Base-by-base conservation (phyloP, 176 grass and related monocot genomes). In the Bonia amplexicaulis region DNA sequence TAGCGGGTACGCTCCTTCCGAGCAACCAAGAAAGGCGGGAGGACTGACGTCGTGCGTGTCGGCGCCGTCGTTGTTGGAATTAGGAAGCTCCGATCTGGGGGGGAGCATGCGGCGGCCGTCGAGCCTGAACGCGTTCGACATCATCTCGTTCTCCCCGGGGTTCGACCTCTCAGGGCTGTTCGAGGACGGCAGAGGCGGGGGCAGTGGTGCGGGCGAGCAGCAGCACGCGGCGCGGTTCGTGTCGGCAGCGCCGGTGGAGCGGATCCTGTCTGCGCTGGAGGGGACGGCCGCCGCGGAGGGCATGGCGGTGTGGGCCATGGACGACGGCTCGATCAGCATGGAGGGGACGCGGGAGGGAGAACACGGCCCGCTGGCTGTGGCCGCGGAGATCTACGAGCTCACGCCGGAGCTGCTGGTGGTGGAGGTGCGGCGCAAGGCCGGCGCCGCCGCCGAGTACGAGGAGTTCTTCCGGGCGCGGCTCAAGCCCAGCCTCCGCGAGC, bases 81-180 rank as follows among this genome's bases (percentile, higher is more conserved):
- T 26, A 19, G 75, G 86, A 39, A 69, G 71, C 9, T 76, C 23
- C 31, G 86, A 79, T 42, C 31, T 79, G 14, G 73, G 84, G 2
- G 41, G 80, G 31, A 76, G 81, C 73, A 75, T 84, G 13, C 89
- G 93, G 46, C 90, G 93, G 78, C 90, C 81, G 0, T 92, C 93
- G 20, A 99, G 96, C 88, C 88, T 99, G 23, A 99, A 93, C 66
- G 96, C 96, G 37, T 99, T 99, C 77, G 96, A 99, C 82, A 94
- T 99, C 84, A 99, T 99, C 73, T 99, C 93, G 1, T 99, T 99
- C 88, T 99, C 96, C 0, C 86, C 29, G 19, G 91, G 96, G 26
- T 99, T 99, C 60, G 86, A 99, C 33, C 94, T 99, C 12, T 96
- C 96, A 0, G 91, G 93, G 54, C 61, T 99, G 79, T 99, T 99